Conservation (phyloP, 1,284 basidiomycete genomes). For the Veloboletus limbatus region DNA sequence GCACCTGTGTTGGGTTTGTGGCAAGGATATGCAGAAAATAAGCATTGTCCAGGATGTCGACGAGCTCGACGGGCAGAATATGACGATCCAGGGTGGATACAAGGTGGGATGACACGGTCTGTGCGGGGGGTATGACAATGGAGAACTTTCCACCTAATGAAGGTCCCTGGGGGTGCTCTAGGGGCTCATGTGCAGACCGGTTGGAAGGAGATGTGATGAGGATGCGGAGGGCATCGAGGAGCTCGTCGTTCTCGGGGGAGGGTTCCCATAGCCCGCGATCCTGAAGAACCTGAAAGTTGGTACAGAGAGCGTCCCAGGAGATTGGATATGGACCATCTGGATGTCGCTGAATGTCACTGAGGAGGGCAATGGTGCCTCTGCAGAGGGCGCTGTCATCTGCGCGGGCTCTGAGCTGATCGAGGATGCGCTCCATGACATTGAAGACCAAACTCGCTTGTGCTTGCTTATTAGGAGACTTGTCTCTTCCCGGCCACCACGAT, state of each 20-base stretch:
- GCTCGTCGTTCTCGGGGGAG: constrained; percentile 33
- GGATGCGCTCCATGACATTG: constrained; percentile 28
- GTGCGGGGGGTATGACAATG: constrained; percentile 27
- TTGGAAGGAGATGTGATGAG: constrained; percentile 19
- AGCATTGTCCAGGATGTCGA: constrained; percentile 51
- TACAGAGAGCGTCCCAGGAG: constrained; percentile 27
- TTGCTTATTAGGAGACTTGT: constrained; percentile 22
- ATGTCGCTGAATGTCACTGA: constrained; percentile 21
- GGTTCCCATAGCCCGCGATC: constrained; percentile 35
- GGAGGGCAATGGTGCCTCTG: constrained; percentile 18
- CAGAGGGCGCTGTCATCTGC: constrained; percentile 17
- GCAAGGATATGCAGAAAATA: constrained; percentile 65
- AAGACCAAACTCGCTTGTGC: too few species aligned
- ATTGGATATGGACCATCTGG: constrained; percentile 18
- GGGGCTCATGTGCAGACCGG: background rate
- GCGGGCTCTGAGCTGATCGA: constrained; percentile 22
- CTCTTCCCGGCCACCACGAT: constrained; percentile 14
- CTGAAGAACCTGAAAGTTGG: constrained; percentile 28
- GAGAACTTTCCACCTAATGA: constrained; percentile 12
- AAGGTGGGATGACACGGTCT: constrained; percentile 29
- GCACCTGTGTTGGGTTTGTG: constrained; percentile 51
- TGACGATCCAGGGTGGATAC: constrained; percentile 29
- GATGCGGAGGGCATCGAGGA: constrained; percentile 29
- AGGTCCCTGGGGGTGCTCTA: background rate
- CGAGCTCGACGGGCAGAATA: constrained; percentile 50